phyloP scores from a whole-genome alignment of 2,329 filamentous ascomycete genomes.

The Exutisphaerella laricina region DNA sequence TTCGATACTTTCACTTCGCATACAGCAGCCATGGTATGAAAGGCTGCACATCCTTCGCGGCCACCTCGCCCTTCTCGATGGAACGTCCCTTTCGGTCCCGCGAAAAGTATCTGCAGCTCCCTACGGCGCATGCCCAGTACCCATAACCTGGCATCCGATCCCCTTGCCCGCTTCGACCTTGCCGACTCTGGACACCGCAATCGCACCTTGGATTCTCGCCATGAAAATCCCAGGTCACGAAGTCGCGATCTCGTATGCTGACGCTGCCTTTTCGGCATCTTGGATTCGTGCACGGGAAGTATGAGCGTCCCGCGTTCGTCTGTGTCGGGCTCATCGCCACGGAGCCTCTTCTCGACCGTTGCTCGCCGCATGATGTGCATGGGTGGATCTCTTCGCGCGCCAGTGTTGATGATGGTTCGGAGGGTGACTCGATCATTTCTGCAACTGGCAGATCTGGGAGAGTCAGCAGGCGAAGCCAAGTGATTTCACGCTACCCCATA shows the following conservation, averaged over 20 bases:
- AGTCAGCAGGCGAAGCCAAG: background rate
- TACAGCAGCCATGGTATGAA: slow-evolving; percentile 21
- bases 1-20: slow-evolving; percentile 7
- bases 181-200: slow-evolving; percentile 17
- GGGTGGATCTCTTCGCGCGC: slow-evolving; percentile 14
- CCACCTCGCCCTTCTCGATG: slow-evolving; percentile 17
- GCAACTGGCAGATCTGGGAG: slow-evolving; percentile 13
- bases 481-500: slow-evolving; percentile 1
- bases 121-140: slow-evolving; percentile 19
- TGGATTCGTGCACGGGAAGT: slow-evolving; percentile 17
- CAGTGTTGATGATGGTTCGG: background rate
- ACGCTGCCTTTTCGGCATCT: slow-evolving; percentile 12
- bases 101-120: slow-evolving; percentile 17
- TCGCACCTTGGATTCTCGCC: slow-evolving; percentile 19
- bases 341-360: slow-evolving; percentile 11
- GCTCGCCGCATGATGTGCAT: slow-evolving; percentile 15
- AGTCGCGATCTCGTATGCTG: slow-evolving; percentile 11
- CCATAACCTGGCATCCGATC: slow-evolving; percentile 16
- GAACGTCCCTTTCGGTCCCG: slow-evolving; percentile 18
- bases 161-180: slow-evolving; percentile 4
- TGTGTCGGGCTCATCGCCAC: slow-evolving; percentile 12
- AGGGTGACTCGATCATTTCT: slow-evolving; percentile 12
- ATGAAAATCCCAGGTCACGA: slow-evolving; percentile 15
- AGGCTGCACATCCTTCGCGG: slow-evolving; percentile 13
- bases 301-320: slow-evolving; percentile 11